Evolutionary conservation across 148 eudicot genomes (phyloP), one percentile per base, ranked within the genome.

Genomic region (Nepenthes mirabilis): DNA sequence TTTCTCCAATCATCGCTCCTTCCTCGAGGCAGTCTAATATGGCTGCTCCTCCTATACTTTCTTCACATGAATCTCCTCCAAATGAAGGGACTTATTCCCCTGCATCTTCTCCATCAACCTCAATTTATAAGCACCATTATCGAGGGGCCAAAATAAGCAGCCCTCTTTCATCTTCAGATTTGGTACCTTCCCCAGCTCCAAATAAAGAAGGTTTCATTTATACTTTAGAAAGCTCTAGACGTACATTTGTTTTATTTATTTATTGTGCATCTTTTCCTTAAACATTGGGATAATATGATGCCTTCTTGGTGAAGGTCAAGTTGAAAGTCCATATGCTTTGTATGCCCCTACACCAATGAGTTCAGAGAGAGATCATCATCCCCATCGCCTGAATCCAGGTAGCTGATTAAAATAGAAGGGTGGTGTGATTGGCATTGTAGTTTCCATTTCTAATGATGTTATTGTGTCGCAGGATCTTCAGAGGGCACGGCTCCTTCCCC

Each of bases 31-130:
- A 36, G 43, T 40, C 57, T 36, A 59, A 33, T 34, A 43, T 68
- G n/a, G 49, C 64, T 32, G 56, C 69, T 1, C 2, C 12, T 43
- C 47, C 65, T 52, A 40, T 60, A 23, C 23, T 23, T 43, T 36
- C 58, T 48, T 58, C 67, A 11, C 59, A 56, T 68, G 55, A 68
- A 61, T 66, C 82, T 52, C 47, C 71, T 53, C 59, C 79, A 57
- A 59, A 65, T 47, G 60, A 53, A 59, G 48, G 60, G 45, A 65
- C 81, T 43, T 78, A 55, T 56, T 63, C 71, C 56, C 64, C 81
- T 9, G 70, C 74, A 60, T 61, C 81, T 49, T 73, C 67, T 52
- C 62, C 53, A 23, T 23, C 23, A 23, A 23, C 23, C 23, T 23
- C 23, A 23, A 23, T 23, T 23, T 23, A 23, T 23, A 23, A 23